Evolutionary conservation across 106 monocot species (phyloP), one percentile per base, ranked within the genome.

Genomic region (Dioscorea zingiberensis): DNA sequence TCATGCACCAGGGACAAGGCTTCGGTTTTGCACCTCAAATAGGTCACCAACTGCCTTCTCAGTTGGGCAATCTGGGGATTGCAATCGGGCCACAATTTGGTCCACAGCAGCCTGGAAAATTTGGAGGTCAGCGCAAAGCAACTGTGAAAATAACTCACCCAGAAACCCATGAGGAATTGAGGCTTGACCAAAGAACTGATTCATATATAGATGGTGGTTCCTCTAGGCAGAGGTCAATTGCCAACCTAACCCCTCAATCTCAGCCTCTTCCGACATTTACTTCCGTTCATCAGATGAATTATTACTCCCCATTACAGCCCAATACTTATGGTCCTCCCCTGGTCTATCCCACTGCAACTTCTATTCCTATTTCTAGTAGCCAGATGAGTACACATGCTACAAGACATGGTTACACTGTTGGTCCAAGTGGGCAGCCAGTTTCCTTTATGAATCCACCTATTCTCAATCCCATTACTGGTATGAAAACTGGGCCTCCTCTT

Each of bases 91-190:
- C 29, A 30, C 77, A 77, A 22, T 77, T 60, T 49, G 13, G 45
- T 27, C 71, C 38, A 21, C 77, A 71, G 60, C 93, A 92, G 61
- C 61, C 76, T 32, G 72, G 70, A 29, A 83, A 79, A 63, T 80
- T 70, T 58, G 61, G 51, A 14, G 65, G 58, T 14, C 21, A 24
- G 19, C 77, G 80, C 24, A 88, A 88, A 54, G 57, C 80, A 25
- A 64, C 73, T 23, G 93, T 93, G 21, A 93, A 85, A 73, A 93
- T 93, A 58, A 93, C 88, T 69, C 78, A 93, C 55, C 93, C 93
- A 27, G 83, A 88, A 4, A 93, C 93, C 12, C 88, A 88, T 73
- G 88, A 93, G 67, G 93, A 85, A 67, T 55, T 93, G 75, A 85
- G 72, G 55, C 80, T 93, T 64, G 93, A 87, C 44, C 78, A 81